phyloP scores from a whole-genome alignment of 2,329 filamentous ascomycete genomes.

The Colletotrichum echinochloae region DNA sequence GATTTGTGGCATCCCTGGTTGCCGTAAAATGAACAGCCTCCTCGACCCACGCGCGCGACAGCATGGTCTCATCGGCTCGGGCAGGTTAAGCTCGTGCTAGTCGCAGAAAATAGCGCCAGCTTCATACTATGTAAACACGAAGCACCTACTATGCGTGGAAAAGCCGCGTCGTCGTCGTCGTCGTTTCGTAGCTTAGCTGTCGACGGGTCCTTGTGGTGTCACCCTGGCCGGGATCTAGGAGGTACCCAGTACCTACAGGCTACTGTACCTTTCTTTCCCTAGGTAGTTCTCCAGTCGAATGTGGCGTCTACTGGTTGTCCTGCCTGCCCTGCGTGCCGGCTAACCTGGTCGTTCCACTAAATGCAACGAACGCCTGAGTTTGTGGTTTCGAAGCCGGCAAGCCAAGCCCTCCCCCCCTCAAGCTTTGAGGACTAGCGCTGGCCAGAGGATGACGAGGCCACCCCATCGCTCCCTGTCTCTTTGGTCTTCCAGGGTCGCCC shows the following conservation, averaged over 20 bases:
- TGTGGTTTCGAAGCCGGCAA: slow-evolving; percentile 40
- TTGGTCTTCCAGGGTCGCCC: slow-evolving; percentile 12
- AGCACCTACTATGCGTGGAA: slow-evolving; percentile 3
- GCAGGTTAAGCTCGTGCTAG: neutral
- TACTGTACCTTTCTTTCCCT: neutral
- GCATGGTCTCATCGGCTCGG: slow-evolving; percentile 7
- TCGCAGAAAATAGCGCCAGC: neutral
- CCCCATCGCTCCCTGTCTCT: slow-evolving; percentile 16
- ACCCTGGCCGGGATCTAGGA: slow-evolving; percentile 30
- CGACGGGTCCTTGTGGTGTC: slow-evolving; percentile 29
- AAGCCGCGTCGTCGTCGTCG: slow-evolving; percentile 31
- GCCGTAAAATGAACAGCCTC: slow-evolving; percentile 4
- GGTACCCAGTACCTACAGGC: neutral
- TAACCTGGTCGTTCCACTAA: slow-evolving; percentile 38
- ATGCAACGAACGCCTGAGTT: slow-evolving; percentile 38
- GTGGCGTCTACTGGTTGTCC: neutral
- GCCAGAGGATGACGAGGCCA: slow-evolving; percentile 36
- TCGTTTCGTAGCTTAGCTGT: slow-evolving; percentile 31
- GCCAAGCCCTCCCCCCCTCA: slow-evolving; percentile 36
- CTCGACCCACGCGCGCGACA: slow-evolving; percentile 1
- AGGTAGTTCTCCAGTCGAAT: slow-evolving; percentile 17
- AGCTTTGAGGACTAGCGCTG: slow-evolving; percentile 30
- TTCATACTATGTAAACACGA: too few species aligned
- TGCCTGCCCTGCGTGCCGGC: slow-evolving; percentile 37
- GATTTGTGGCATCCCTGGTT: slow-evolving; percentile 16